These are phyloP conservation scores for Podospora fimiseda DNA, from an alignment of 495 filamentous ascomycete genomes.

Conservation along the genomic window DNA sequence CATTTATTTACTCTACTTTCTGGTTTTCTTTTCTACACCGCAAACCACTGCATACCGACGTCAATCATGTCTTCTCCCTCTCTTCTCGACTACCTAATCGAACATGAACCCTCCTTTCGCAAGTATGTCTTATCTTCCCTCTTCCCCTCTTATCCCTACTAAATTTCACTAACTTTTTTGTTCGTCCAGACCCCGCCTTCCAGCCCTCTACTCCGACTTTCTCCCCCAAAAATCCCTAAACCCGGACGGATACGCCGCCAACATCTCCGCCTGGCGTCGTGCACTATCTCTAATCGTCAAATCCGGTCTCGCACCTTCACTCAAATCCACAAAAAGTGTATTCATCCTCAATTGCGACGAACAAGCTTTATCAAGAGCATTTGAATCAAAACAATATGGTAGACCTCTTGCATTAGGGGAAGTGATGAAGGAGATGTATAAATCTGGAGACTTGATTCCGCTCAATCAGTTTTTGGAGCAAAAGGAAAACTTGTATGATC, in stretches of 20 bases:
- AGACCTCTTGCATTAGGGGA: slow-evolving; percentile 73
- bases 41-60: no score
- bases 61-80: slow-evolving; percentile 9
- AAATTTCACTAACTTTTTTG: slow-evolving; percentile 6
- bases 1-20: no score
- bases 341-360: slow-evolving; percentile 65
- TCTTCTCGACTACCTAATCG: slow-evolving; percentile 40
- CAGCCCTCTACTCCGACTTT: slow-evolving; percentile 94
- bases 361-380: slow-evolving; percentile 52
- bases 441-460: slow-evolving; percentile 60
- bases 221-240: slow-evolving; percentile 69
- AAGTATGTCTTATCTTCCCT: slow-evolving; percentile 26
- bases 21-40: no score
- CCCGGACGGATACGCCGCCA: slow-evolving; percentile 83
- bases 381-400: slow-evolving; percentile 76
- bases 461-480: slow-evolving; percentile 53
- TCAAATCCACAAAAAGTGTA: no score
- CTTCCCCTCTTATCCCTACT: not conserved
- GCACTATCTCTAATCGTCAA: slow-evolving; percentile 62
- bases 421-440: slow-evolving; percentile 71
- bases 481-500: slow-evolving; percentile 58
- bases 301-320: slow-evolving; percentile 49
- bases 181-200: slow-evolving; percentile 62
- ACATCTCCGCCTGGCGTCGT: slow-evolving; percentile 75
- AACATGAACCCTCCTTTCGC: slow-evolving; percentile 40